phyloP scores from a whole-genome alignment of 768 basidiomycete species.

The Tylopilus sp. region DNA sequence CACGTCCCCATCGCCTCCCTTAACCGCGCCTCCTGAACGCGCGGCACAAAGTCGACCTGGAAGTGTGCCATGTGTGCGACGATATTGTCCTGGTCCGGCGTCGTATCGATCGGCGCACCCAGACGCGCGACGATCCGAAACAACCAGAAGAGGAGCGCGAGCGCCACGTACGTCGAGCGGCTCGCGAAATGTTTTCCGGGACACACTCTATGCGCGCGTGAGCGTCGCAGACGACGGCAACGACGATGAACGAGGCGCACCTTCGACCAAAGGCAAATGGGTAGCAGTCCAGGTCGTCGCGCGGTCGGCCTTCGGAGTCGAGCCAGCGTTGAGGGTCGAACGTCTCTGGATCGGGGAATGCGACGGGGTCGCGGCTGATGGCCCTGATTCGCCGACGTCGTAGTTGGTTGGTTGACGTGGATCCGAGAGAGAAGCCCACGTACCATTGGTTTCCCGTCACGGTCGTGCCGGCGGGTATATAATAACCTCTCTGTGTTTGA shows the following conservation, averaged over 20 bases:
- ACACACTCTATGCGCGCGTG: slow-evolving; percentile 38
- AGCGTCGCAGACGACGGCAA: too few species aligned
- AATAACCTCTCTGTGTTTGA: slow-evolving; percentile 12
- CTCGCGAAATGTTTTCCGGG: slow-evolving; percentile 55
- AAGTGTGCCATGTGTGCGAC: slow-evolving; percentile 58
- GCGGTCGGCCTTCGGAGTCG: slow-evolving; percentile 37
- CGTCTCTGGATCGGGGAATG: slow-evolving; percentile 52
- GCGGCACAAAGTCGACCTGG: slow-evolving; percentile 50
- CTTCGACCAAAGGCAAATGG: slow-evolving; percentile 53
- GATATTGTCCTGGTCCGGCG: slow-evolving; percentile 50
- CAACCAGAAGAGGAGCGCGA: slow-evolving; percentile 58
- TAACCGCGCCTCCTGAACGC: slow-evolving; percentile 23
- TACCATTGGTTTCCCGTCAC: slow-evolving; percentile 23
- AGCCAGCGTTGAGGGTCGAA: slow-evolving; percentile 62
- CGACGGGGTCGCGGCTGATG: too few species aligned
- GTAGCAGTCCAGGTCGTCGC: slow-evolving; percentile 45
- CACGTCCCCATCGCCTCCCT: slow-evolving; percentile 12
- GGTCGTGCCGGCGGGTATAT: slow-evolving; percentile 23
- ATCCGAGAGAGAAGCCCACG: neutral
- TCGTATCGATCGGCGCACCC: slow-evolving; percentile 48
- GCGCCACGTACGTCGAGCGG: slow-evolving; percentile 54
- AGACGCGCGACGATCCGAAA: slow-evolving; percentile 51
- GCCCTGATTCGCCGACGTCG: slow-evolving; percentile 30
- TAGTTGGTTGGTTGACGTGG: neutral
- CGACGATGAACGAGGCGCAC: slow-evolving; percentile 9